phyloP scores from a whole-genome alignment of 306 rosid genomes.

The Vicia villosa region DNA sequence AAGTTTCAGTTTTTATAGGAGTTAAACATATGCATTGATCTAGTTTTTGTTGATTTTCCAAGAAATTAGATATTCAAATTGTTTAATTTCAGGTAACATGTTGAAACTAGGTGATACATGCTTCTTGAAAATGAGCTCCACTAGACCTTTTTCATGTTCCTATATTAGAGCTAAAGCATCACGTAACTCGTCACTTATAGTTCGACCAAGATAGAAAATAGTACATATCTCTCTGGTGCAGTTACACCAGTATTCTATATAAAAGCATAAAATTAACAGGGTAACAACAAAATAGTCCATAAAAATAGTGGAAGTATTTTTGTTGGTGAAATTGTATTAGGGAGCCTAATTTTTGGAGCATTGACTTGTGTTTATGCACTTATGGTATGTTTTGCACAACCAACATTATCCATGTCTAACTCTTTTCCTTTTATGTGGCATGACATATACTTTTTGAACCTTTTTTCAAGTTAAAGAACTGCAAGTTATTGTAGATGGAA shows the following conservation, averaged over 20 bases:
- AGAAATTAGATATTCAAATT: constrained; percentile 25
- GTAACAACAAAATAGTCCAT: not conserved
- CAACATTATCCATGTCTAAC: not conserved
- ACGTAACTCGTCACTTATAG: constrained; percentile 38
- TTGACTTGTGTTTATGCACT: constrained; percentile 67
- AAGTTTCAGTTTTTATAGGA: no score
- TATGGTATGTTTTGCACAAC: constrained; percentile 48
- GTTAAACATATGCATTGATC: not conserved
- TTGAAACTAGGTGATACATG: constrained; percentile 46
- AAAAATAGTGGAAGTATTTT: constrained; percentile 49
- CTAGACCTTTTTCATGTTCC: constrained; percentile 32
- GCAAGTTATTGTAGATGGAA: not conserved
- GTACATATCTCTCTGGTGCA: constrained; percentile 10
- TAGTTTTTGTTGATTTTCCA: constrained; percentile 6
- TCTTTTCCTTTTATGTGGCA: not conserved
- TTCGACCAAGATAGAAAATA: constrained; percentile 61
- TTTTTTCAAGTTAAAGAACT: not conserved
- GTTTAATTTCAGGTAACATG: constrained; percentile 51
- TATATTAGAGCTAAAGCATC: constrained; percentile 43
- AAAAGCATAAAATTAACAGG: constrained; percentile 11
- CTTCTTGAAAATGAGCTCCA: constrained; percentile 43
- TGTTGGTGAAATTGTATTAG: constrained; percentile 67
- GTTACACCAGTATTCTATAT: not conserved
- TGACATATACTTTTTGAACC: not conserved
- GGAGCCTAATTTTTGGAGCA: constrained; percentile 66